Evolutionary conservation across 2,329 filamentous ascomycete species (phyloP).

Genomic region (Botryosphaeria dothidea): DNA sequence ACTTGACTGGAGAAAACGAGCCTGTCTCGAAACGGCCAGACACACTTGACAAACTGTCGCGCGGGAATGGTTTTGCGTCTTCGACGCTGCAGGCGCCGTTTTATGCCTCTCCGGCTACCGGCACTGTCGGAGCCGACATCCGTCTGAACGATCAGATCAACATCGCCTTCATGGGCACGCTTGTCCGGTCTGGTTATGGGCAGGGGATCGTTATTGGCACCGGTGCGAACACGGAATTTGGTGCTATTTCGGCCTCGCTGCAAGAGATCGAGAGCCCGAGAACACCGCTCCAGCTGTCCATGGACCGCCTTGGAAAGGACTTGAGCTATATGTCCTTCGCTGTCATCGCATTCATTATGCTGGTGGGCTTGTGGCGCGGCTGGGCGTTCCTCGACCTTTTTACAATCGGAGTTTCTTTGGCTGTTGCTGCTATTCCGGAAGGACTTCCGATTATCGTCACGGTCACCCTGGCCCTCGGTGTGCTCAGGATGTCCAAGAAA

Average conservation of each 20-base stretch:
- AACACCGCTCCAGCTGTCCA: conserved; percentile 90
- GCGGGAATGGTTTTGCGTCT: conserved; percentile 21
- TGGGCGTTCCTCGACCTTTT: conserved; percentile 92
- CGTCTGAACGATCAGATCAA: conserved; percentile 77
- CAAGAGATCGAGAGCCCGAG: conserved; percentile 94
- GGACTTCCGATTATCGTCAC: conserved; percentile 98
- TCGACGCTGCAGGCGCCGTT: conserved; percentile 54
- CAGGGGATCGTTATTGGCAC: conserved; percentile 98
- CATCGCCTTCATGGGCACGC: conserved; percentile 96
- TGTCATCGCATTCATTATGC: conserved; percentile 88
- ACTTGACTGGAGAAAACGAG: conserved; percentile 94
- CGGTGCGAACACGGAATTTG: conserved; percentile 90
- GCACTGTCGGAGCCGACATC: conserved; percentile 64
- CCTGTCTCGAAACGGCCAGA: conserved; percentile 78
- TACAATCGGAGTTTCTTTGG: conserved; percentile 93
- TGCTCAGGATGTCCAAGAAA: conserved; percentile 92
- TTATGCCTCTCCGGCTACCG: conserved; percentile 59
- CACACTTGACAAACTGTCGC: conserved; percentile 45
- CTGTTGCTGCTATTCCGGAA: conserved; percentile 94
- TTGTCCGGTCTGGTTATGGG: conserved; percentile 92
- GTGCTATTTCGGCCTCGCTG: conserved; percentile 90
- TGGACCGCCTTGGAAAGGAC: conserved; percentile 96
- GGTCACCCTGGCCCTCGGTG: conserved; percentile 90
- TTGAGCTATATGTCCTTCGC: conserved; percentile 95
- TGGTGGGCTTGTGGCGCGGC: conserved; percentile 87